phyloP scores from a whole-genome alignment of 1,139 yeast genomes.

The Ogataea hybrid region DNA sequence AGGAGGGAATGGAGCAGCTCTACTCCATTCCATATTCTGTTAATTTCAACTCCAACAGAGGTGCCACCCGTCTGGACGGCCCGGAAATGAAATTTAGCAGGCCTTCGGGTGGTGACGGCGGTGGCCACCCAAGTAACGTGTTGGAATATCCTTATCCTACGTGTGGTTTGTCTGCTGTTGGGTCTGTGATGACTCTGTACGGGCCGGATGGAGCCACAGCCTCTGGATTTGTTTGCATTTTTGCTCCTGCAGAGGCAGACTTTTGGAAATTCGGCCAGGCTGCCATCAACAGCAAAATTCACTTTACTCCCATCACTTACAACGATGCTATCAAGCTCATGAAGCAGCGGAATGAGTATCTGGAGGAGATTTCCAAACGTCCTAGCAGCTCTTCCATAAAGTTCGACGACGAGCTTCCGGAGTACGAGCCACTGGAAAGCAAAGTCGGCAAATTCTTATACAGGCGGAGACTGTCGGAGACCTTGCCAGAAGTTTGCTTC shows the following conservation, averaged over 20 bases:
- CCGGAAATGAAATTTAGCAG: conserved; percentile 35
- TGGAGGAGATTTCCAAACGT: conserved; percentile 23
- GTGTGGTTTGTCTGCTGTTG: conserved; percentile 38
- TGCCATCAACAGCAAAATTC: conserved; percentile 30
- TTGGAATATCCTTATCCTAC: conserved; percentile 38
- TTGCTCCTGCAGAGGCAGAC: conserved; percentile 35
- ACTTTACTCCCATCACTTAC: conserved; percentile 31
- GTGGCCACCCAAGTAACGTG: conserved; percentile 39
- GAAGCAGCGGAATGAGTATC: conserved; percentile 26
- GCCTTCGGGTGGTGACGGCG: conserved; percentile 37
- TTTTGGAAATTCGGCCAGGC: conserved; percentile 42
- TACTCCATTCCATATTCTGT: conserved; percentile 32
- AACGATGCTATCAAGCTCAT: conserved; percentile 32
- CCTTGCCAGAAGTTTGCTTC: conserved; percentile 28
- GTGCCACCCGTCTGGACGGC: conserved; percentile 37
- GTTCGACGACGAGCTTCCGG: conserved; percentile 25
- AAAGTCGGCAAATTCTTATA: conserved; percentile 27
- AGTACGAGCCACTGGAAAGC: conserved; percentile 21
- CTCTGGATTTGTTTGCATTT: conserved; percentile 37
- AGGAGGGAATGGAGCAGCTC: conserved; percentile 31
- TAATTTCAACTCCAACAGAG: conserved; percentile 39
- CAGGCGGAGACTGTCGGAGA: conserved; percentile 15
- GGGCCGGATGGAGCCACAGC: conserved; percentile 39
- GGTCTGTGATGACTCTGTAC: conserved; percentile 34
- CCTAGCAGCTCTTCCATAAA: conserved; percentile 20